These are phyloP conservation scores for Penicillium sp. DNA, from an alignment of 2,329 filamentous ascomycete species.

Conservation along the genomic window DNA sequence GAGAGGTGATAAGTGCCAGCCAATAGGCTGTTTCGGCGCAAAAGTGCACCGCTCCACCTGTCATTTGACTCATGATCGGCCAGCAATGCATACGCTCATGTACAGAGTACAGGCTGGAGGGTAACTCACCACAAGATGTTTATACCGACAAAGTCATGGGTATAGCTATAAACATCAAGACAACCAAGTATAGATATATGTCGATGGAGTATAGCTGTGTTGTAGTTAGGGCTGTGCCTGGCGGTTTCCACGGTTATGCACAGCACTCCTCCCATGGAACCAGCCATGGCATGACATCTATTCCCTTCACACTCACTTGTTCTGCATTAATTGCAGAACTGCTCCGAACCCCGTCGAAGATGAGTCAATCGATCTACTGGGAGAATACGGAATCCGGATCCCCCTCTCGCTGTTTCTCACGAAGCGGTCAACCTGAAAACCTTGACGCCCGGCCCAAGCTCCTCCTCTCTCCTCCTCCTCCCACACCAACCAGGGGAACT, in stretches of 20 bases:
- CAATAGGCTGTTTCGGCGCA: slow-evolving; percentile 15
- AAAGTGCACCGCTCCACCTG: slow-evolving; percentile 22
- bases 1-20: slow-evolving; percentile 6
- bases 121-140: neutral
- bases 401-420: neutral
- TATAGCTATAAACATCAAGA: too few relatives aligned
- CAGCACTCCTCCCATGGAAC: slow-evolving; percentile 2
- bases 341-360: neutral
- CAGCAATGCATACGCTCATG: too few relatives aligned
- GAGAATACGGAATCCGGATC: neutral
- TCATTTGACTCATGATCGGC: slow-evolving; percentile 21
- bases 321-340: neutral
- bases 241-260: neutral
- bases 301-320: neutral
- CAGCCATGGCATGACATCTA: neutral
- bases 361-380: neutral
- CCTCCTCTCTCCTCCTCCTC: neutral
- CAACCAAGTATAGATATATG: too few relatives aligned
- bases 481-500: neutral
- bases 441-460: neutral
- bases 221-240: neutral
- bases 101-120: neutral
- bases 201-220: neutral
- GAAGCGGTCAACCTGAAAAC: slow-evolving; percentile 3
- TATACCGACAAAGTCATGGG: neutral